Evolutionary conservation across 2,329 filamentous ascomycete species (phyloP), one percentile per base, ranked within the genome.

Genomic region (Rutstroemia sp.): DNA sequence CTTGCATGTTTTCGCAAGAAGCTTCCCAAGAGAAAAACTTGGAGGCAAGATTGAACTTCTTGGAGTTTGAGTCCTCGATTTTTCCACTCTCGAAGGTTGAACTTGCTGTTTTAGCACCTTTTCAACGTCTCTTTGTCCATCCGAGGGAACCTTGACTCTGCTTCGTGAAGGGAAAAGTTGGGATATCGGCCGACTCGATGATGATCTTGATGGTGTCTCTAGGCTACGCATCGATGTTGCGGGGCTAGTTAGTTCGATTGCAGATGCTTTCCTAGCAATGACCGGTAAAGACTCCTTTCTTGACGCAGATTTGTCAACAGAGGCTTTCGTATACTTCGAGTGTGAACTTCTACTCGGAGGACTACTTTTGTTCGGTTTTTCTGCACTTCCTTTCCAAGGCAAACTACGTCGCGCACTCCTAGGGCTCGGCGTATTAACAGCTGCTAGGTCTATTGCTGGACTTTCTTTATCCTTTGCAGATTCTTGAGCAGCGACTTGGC

Each of bases 21-120:
- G 38, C 16, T 54, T 54, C 27, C 51, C 51, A 49, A 54, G 38
- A 19, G 46, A 42, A 30, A 30, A 54, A 12, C 48, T 54, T 14
- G 41, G 41, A n/a, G 23, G 46, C 6, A 49, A 54, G 3, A 9
- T 19, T 25, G 19, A 18, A 16, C 41, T 14, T 6, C 10, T 39
- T 14, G 21, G 27, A 19, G 51, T 8, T 14, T 9, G 19, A 4
- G 46, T 49, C 18, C 23, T 49, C n/a, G 52, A 18, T 14, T 49
- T 49, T 41, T 23, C 45, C 27, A 39, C 16, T 3, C 12, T 42
- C 18, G 14, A 39, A 4, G 37, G 23, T 6, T 34, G 34, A 30
- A 30, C 44, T 23, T 41, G 45, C 9, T 41, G 25, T 39, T 41
- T 16, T 10, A 49, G 45, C 21, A 23, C 19, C n/a, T 21, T 4